A percentile compares a stretch with the other conserved stretches of the same genome.
phyloP scores from a whole-genome alignment of 495 filamentous ascomycete species.

The Usnea hakonensis region DNA sequence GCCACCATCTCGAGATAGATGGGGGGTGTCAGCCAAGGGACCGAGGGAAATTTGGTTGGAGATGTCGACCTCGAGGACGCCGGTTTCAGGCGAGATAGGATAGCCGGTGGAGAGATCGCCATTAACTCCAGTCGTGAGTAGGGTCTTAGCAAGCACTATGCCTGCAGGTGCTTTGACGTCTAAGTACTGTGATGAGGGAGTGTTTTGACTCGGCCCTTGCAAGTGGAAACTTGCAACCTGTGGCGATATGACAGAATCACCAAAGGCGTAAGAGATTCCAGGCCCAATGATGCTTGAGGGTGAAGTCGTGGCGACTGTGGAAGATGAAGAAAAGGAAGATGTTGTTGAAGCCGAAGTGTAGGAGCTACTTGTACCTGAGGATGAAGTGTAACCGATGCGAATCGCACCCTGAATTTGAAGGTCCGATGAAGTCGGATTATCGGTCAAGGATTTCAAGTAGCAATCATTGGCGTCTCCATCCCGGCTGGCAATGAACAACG shows the following conservation, averaged over 20 bases:
- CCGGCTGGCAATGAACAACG: constrained; percentile 20
- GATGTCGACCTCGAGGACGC: constrained; percentile 23
- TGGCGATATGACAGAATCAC: constrained; percentile 19
- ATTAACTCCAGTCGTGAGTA: constrained; percentile 26
- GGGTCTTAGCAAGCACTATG: constrained; percentile 16
- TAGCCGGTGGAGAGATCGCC: constrained; percentile 26
- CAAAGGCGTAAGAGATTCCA: constrained; percentile 21
- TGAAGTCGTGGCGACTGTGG: constrained; percentile 4
- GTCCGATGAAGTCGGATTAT: constrained; percentile 9
- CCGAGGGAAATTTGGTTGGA: constrained; percentile 22
- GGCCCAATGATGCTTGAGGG: constrained; percentile 8
- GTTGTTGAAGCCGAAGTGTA: not conserved
- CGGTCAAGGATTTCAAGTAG: constrained; percentile 26
- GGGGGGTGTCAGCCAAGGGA: constrained; percentile 22
- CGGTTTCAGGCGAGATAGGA: constrained; percentile 24
- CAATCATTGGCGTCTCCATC: constrained; percentile 20
- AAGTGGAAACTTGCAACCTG: constrained; percentile 15
- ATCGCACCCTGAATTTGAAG: constrained; percentile 20
- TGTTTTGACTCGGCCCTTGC: constrained; percentile 23
- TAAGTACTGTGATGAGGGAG: constrained; percentile 26
- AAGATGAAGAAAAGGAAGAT: not conserved
- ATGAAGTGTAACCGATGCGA: constrained; percentile 9
- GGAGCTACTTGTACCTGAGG: not conserved
- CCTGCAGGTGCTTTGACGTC: constrained; percentile 10
- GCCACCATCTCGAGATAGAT: constrained; percentile 31